Conservation (phyloP, 75 land plant species). For the Sequoia sempervirens region DNA sequence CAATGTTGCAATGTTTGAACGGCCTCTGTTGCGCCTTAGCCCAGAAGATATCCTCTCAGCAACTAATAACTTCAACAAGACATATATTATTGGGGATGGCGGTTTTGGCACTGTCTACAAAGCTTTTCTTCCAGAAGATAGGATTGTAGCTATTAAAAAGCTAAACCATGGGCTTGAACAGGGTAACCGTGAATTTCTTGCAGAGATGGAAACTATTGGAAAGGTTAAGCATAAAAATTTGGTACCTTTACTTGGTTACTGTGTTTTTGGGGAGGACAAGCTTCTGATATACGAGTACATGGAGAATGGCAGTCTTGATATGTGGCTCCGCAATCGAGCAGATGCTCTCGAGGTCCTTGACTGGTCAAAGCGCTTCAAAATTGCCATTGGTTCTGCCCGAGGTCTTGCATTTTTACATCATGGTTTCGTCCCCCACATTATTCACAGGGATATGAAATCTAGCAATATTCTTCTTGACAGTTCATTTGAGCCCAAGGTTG, state of each 20-base stretch:
- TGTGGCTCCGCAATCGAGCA: constrained; percentile 49
- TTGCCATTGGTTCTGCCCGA: constrained; percentile 46
- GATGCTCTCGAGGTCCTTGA: constrained; percentile 47
- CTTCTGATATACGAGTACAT: constrained; percentile 64
- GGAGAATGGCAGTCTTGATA: constrained; percentile 60
- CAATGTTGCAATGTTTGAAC: constrained; percentile 65
- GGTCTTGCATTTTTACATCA: constrained; percentile 72
- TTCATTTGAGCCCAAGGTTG: constrained; percentile 55
- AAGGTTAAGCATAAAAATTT: constrained; percentile 69
- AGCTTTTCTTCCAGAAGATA: constrained; percentile 41
- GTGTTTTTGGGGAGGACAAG: constrained; percentile 54
- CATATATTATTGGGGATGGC: constrained; percentile 55
- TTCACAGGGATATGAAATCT: constrained; percentile 73
- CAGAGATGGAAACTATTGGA: constrained; percentile 75
- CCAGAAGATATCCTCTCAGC: constrained; percentile 40
- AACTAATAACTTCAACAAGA: constrained; percentile 53
- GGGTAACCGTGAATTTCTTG: constrained; percentile 59
- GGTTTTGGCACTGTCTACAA: constrained; percentile 67
- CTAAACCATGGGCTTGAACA: constrained; percentile 34
- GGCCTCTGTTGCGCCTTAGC: constrained; percentile 41
- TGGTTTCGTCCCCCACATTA: constrained; percentile 59
- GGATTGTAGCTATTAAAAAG: constrained; percentile 52
- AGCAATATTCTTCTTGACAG: constrained; percentile 67
- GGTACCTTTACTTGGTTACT: constrained; percentile 62
- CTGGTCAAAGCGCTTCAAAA: constrained; percentile 49